Conservation (phyloP, 768 basidiomycete species). For the Boletus rubescentipes region DNA sequence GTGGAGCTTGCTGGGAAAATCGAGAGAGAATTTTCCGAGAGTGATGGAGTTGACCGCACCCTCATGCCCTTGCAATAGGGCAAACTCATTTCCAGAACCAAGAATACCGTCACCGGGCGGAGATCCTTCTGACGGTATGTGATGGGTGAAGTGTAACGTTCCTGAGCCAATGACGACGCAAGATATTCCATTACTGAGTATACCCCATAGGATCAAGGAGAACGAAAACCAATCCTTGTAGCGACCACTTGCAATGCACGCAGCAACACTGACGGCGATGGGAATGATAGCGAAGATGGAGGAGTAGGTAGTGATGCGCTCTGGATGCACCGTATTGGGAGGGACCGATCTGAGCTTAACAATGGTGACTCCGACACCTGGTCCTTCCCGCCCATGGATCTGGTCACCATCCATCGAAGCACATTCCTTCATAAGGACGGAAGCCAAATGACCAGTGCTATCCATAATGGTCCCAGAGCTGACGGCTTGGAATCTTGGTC, state of each 20-base stretch:
- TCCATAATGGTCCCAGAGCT: constrained; percentile 8
- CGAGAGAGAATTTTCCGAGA: constrained; percentile 14
- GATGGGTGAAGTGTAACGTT: constrained; percentile 13
- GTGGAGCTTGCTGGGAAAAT: background rate
- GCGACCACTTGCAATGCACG: constrained; percentile 19
- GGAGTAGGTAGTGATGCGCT: background rate
- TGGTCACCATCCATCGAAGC: background rate
- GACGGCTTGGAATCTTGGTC: constrained; percentile 2
- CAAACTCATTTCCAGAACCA: constrained; percentile 9
- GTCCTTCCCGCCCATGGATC: constrained; percentile 1
- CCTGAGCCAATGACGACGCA: constrained; percentile 25
- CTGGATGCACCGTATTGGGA: background rate
- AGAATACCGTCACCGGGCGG: constrained; percentile 28
- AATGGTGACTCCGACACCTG: background rate
- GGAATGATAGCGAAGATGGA: constrained; percentile 16
- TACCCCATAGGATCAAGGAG: constrained; percentile 28
- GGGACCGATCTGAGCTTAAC: background rate
- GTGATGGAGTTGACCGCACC: constrained; percentile 27
- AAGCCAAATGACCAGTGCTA: constrained; percentile 6
- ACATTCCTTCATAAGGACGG: constrained; percentile 5
- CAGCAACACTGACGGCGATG: constrained; percentile 15
- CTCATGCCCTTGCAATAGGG: constrained; percentile 4
- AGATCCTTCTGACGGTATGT: constrained; percentile 12
- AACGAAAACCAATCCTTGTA: constrained; percentile 28
- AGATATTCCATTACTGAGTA: constrained; percentile 28